Evolutionary conservation across 768 basidiomycete genomes (phyloP).

Genomic region (Sporobolomyces pararoseus): DNA sequence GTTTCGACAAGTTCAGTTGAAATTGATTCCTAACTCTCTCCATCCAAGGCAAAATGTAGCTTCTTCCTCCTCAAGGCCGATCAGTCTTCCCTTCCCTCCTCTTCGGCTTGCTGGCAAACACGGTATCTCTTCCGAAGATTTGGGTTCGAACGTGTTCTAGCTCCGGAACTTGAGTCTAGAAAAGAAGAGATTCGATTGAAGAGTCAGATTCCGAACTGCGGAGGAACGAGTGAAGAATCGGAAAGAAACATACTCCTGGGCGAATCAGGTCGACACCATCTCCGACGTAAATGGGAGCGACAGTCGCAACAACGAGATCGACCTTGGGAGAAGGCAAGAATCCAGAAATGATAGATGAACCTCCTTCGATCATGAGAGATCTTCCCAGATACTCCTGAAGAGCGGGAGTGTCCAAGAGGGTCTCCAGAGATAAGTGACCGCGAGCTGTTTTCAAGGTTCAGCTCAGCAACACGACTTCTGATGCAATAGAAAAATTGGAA

Average conservation of each 20-base stretch:
- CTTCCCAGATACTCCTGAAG: slow-evolving; percentile 41
- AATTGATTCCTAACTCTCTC: too few species aligned
- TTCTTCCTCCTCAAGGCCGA: background rate
- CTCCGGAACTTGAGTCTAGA: background rate
- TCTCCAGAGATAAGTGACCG: slow-evolving; percentile 2
- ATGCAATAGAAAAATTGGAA: background rate
- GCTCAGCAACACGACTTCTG: too few species aligned
- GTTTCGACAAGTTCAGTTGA: slow-evolving; percentile 5
- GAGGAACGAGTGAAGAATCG: too few species aligned
- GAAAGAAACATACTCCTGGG: background rate
- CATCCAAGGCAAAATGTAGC: background rate
- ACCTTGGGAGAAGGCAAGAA: slow-evolving; percentile 59
- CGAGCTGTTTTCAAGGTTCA: background rate
- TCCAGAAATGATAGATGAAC: slow-evolving; percentile 72
- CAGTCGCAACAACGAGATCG: slow-evolving; percentile 75
- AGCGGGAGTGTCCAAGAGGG: background rate
- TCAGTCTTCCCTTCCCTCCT: background rate
- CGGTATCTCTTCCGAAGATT: slow-evolving; percentile 23
- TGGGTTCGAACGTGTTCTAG: slow-evolving; percentile 13
- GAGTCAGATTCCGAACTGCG: background rate
- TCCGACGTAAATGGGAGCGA: slow-evolving; percentile 81
- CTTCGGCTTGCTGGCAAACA: slow-evolving; percentile 15
- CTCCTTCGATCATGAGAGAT: slow-evolving; percentile 93
- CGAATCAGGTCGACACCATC: slow-evolving; percentile 35
- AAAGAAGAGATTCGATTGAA: background rate